Base-by-base conservation (phyloP, 208 protist species). In the Acanthamoeba castellanii region DNA sequence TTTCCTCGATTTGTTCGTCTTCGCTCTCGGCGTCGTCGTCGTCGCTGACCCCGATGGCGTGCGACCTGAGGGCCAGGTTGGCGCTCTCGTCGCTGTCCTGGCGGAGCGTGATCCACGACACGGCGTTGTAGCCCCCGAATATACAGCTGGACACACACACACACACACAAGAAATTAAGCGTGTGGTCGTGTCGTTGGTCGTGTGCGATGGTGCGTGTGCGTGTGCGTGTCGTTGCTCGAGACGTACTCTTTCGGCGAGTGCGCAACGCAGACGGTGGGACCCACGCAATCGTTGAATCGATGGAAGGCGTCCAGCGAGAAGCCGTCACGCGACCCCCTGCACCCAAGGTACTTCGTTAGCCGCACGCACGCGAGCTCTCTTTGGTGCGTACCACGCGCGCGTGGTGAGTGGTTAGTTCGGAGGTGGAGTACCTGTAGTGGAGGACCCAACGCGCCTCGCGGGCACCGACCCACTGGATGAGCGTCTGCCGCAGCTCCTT, bases 31-130 rank as follows among this genome's bases (percentile, higher is more conserved):
- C 8, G 13, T 81, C 34, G 13, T 81, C 34, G 13, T 81, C 13
- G 42, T 81, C 34, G 18, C 18, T 32, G 18, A 1, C 72, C 0
- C 42, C 72, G 72, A 30, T 76, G 20, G 55, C 27, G 30, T 76
- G 68, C 27, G 32, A 30, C 6, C 32, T 16, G 68, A 34, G 27
- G 68, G 27, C 18, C 20, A 18, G 14, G 55, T 61, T 27, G 32
- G 34, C 34, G 18, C 16, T 25, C 72, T 52, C 34, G 30, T 81
- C 72, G 16, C 30, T 37, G 30, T 81, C 42, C 37, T 81, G 25
- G 72, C 42, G 64, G 25, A 81, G 72, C 16, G 72, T 81, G 42
- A 50, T 81, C 72, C 72, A 81, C 37, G 72, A 81, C 37, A 81
- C 72, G 6, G 72, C 20, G 34, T 50, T 81, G 72, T 81, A 81